Conservation (phyloP, 1,139 yeast species). For the Hansenula anomala region DNA sequence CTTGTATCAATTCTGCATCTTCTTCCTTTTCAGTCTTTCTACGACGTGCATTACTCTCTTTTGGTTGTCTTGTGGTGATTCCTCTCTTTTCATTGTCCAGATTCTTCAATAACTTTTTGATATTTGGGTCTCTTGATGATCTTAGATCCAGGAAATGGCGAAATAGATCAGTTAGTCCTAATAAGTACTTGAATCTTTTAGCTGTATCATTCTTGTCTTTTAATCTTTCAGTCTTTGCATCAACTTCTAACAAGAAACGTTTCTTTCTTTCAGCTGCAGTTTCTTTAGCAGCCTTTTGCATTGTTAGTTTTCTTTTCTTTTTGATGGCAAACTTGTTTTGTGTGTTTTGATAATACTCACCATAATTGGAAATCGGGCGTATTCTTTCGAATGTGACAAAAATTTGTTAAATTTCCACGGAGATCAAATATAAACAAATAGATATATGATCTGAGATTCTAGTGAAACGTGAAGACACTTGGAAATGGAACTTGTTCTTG, state of each 20-base stretch:
- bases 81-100: conserved; percentile 39
- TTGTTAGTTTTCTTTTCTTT: background rate
- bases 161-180: conserved; percentile 81
- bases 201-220: conserved; percentile 69
- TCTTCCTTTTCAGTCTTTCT: conserved; percentile 88
- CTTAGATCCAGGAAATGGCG: conserved; percentile 82
- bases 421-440: background rate
- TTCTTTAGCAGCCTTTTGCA: conserved; percentile 16
- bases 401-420: background rate
- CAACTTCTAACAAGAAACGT: conserved; percentile 45
- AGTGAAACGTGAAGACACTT: too few species aligned
- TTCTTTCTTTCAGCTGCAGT: conserved; percentile 36
- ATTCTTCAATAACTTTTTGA: conserved; percentile 52
- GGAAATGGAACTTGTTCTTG: too few species aligned
- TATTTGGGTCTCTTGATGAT: conserved; percentile 68
- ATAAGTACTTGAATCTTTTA: conserved; percentile 71
- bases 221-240: conserved; percentile 48
- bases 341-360: too few species aligned
- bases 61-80: conserved; percentile 25
- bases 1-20: conserved; percentile 80
- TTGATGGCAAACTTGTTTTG: too few species aligned
- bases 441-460: background rate
- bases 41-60: conserved; percentile 31
- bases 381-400: background rate
- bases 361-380: background rate